Percentiles rank a stretch among this genome's conserved stretches.
These are phyloP conservation scores for Aspergillus luchuensis DNA, from an alignment of 2,329 filamentous ascomycete species.

Conservation along the genomic window DNA sequence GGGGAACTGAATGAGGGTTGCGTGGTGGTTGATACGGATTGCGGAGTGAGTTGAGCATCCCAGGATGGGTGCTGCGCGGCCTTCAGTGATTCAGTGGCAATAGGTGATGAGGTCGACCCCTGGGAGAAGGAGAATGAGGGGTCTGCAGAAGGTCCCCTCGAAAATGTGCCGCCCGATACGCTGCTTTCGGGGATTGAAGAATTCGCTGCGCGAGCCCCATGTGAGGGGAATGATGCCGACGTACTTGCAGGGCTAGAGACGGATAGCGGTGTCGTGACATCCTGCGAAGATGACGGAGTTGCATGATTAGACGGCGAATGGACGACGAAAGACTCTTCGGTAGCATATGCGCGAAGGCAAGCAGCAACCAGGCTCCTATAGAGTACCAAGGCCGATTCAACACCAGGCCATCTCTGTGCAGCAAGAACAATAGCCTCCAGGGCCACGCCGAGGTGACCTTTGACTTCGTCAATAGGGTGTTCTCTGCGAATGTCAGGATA, in stretches of 20 bases:
- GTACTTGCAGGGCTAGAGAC: conserved; percentile 46
- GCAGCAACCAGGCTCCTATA: conserved; percentile 84
- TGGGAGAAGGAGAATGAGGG: conserved; percentile 30
- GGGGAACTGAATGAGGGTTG: conserved; percentile 26
- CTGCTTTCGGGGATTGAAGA: conserved; percentile 30
- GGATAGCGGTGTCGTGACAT: conserved; percentile 41
- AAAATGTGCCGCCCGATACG: conserved; percentile 35
- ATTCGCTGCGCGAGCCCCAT: conserved; percentile 32
- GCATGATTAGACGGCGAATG: conserved; percentile 50
- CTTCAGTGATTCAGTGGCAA: conserved; percentile 23
- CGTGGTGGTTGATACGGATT: conserved; percentile 13
- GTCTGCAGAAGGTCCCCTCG: conserved; percentile 38
- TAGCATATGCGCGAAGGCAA: conserved; percentile 84
- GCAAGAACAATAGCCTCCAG: conserved; percentile 78
- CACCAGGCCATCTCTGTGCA: conserved; percentile 88
- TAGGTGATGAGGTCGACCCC: conserved; percentile 15
- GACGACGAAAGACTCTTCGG: conserved; percentile 54
- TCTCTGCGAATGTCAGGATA: conserved; percentile 78
- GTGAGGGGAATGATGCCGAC: conserved; percentile 39
- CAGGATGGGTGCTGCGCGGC: conserved; percentile 21
- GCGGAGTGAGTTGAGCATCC: conserved; percentile 19
- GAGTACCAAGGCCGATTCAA: conserved; percentile 77
- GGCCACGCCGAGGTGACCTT: conserved; percentile 71
- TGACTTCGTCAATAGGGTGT: conserved; percentile 73
- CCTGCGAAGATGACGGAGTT: conserved; percentile 44